Conservation (phyloP, 345 rosid species). For the Conringia planisiliqua region DNA sequence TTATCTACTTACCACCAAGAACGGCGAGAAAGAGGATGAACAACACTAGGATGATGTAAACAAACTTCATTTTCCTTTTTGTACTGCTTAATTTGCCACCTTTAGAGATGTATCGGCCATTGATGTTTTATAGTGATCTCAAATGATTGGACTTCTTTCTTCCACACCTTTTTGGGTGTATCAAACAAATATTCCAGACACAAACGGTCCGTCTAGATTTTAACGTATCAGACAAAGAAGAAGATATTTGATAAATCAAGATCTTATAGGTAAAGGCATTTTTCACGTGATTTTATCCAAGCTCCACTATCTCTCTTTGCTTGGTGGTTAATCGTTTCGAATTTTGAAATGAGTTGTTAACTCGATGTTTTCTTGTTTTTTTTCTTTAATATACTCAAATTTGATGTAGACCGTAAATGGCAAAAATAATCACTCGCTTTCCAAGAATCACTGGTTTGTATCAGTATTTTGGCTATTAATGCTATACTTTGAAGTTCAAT, state of each 20-base stretch:
- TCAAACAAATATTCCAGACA: background rate
- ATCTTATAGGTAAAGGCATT: background rate
- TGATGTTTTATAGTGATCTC: background rate
- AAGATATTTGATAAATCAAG: background rate
- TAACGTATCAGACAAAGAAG: background rate
- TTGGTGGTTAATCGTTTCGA: too few species aligned
- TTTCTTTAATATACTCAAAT: too few species aligned
- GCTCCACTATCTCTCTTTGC: background rate
- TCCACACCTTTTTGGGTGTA: background rate
- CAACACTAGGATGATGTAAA: constrained; percentile 12
- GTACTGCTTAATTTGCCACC: background rate
- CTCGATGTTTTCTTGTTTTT: too few species aligned
- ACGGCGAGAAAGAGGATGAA: constrained; percentile 16
- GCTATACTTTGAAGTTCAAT: background rate
- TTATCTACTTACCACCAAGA: constrained; percentile 27
- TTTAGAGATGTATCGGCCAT: background rate
- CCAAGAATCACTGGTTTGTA: too few species aligned
- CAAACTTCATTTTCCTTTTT: constrained; percentile 10
- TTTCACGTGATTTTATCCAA: background rate
- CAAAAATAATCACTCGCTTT: too few species aligned
- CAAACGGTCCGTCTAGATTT: background rate
- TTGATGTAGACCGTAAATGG: too few species aligned
- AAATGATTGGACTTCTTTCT: background rate
- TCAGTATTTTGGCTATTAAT: background rate
- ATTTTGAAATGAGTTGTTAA: too few species aligned